Evolutionary conservation across 73 alveolate genomes (phyloP).

Genomic region (Uronychia binucleata): DNA sequence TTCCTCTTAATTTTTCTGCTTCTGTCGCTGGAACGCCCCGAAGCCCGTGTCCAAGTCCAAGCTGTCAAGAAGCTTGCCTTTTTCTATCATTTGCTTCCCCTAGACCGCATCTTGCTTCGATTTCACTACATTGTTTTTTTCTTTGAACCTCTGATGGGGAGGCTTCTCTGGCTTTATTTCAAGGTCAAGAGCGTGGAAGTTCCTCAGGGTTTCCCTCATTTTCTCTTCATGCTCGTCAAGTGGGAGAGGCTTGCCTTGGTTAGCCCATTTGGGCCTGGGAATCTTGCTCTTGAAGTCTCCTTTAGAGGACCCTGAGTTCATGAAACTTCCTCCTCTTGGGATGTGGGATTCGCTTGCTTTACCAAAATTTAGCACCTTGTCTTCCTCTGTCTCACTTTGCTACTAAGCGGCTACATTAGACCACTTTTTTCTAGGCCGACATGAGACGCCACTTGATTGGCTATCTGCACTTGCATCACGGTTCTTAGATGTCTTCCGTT

Average conservation of each 20-base stretch:
- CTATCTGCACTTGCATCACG: neutral
- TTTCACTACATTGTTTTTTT: no score
- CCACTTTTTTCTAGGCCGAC: neutral
- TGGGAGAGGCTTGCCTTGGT: neutral
- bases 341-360: neutral
- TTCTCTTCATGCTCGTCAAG: neutral
- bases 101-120: neutral
- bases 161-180: neutral
- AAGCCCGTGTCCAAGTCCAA: neutral
- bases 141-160: neutral
- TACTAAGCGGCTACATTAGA: neutral
- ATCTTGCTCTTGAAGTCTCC: neutral
- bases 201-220: neutral
- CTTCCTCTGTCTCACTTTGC: neutral
- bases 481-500: neutral
- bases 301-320: neutral
- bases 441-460: neutral
- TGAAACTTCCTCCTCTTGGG: neutral
- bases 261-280: neutral
- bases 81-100: neutral
- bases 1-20: neutral
- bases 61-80: neutral
- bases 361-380: neutral
- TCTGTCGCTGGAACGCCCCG: neutral
- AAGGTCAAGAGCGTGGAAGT: neutral